Base-by-base conservation (phyloP, 352 stramenopile genomes). In the Pythium oligandrum region DNA sequence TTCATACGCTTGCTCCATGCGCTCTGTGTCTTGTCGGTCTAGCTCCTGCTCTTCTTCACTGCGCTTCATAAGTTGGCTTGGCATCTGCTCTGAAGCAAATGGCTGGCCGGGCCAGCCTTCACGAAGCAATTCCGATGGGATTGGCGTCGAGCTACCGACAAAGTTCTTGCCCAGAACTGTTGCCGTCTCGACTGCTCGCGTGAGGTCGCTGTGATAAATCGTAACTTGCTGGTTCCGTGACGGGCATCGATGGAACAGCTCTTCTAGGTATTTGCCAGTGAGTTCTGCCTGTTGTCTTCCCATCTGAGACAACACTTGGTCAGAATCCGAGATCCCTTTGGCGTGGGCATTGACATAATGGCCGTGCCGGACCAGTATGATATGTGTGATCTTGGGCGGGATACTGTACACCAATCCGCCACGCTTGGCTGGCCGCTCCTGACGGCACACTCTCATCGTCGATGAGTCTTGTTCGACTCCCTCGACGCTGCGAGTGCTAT, bases 281-380 rank as follows among this genome's bases (percentile, higher is more conserved):
- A 89, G 53, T 17, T 75, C 75, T 9, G 83, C 80, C 47, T 93
- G 83, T 48, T 87, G 77, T 10, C 73, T 63, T 4, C 83, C 83
- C 68, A 93, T 87, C 47, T 90, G 77, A 7, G 83, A 91, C 0
- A 93, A 68, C 32, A 93, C 76, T 70, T 91, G 81, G 45, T 90
- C 56, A 26, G 68, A 63, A 34, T 91, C 83, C 1, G 63, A 69
- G 2, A 73, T 71, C 35, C 82, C 61, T 35, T 72, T 80, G 35
- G 71, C 62, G 47, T 91, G 75, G 1, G 83, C 83, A 57, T 91
- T 90, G 26, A 91, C 73, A 56, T 93, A 93, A 48, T 93, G 83
- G 8, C 83, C 83, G 48, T 93, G 83, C 34, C 83, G 83, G 7
- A 91, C 63, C 26, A 93, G 53, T 37, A 93, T 76, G 34, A 93